Evolutionary conservation across 192 early-diverging fungal species (phyloP), one percentile per base, ranked within the genome.

Genomic region (Cladochytrium replicatum): DNA sequence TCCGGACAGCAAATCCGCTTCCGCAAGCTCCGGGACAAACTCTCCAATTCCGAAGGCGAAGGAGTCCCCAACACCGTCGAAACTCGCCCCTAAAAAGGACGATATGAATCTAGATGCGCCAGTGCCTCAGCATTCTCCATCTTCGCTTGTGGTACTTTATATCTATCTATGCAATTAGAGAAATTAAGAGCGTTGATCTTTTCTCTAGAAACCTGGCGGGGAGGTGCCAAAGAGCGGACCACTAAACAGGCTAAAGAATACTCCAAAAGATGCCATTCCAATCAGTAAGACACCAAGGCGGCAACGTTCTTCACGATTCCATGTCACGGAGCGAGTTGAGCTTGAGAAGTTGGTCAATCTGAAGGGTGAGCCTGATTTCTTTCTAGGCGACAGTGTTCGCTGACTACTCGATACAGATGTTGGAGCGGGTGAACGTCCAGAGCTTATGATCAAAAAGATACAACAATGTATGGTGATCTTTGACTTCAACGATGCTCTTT

Each of bases 401-500:
- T 6, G 43, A 6, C 43, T 13, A 29, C 9, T 45, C 27, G 8
- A 6, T 29, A 24, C 44, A 83, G 93, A 91, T 29, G 86, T 95
- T 31, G 58, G 82, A 15, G 71, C 84, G 2, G 70, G 67, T 8
- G 86, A 93, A 57, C 83, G 93, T 32, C 81, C 83, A 46, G 89
- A 92, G 15, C 69, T 99, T 37, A 84, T 99, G 46, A 49, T 89
- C 38, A 84, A 82, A 69, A 99, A 99, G 65, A 65, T 99, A 25
- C 63, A 68, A 26, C 96, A 97, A 66, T 99, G 96, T 64, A 74
- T 75, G 31, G 81, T 89, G 7, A 71, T 96, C 11, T 99, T 97
- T 55, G 96, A 99, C 59, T 99, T 99, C 54, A 93, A 83, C 57
- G 93, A 93, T 66, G 72, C 82, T 6, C 74, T 85, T 41, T 77